Evolutionary conservation across 305 asterid genomes (phyloP), one percentile per base, ranked within the genome.

Genomic region (Solanum hybrid): DNA sequence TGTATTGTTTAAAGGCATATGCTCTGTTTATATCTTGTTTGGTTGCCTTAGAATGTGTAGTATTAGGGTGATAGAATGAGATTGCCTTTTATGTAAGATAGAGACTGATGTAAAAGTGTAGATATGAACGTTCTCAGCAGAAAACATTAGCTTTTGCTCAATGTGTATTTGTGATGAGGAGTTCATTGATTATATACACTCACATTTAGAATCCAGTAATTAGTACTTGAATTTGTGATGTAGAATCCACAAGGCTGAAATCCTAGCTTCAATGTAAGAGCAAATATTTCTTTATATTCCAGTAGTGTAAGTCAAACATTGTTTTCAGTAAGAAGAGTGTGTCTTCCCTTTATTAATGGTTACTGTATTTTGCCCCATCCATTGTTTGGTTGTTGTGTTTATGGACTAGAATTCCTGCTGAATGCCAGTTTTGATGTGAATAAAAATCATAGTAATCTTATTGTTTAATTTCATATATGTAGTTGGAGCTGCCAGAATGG

Each of bases 401-500:
- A 28, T 28, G 28, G 18, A 81, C 42, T 18, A 51, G 13, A 10
- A 3, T 51, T 51, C 31, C 31, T 46, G 31, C 75, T 29, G 75
- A 20, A 31, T 10, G 37, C 6, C 0, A 2, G 71, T 40, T 28
- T 18, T 20, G 73, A 82, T 82, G 28, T 16, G 37, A 42, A 35
- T 11, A 51, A 20, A 51, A 31, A 11, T 20, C 31, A 31, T 12
- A 31, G 7, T 31, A 3, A 7, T 84, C 42, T 84, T 51, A 6
- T 11, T 46, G 0, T 51, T 18, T 51, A 51, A 51, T 84, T 20
- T 57, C 12, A 20, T 11, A 29, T 11, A 0, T 33, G 74, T 36
- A 93, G 95, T 91, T 93, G 91, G 95, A 93, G 91, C 95, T 93
- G 76, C 95, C 95, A 2, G 91, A 87, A 73, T 93, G 95, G 95